Base-by-base conservation (phyloP, 1,139 yeast species). In the Hyphopichia wangnamkhiaoensis region DNA sequence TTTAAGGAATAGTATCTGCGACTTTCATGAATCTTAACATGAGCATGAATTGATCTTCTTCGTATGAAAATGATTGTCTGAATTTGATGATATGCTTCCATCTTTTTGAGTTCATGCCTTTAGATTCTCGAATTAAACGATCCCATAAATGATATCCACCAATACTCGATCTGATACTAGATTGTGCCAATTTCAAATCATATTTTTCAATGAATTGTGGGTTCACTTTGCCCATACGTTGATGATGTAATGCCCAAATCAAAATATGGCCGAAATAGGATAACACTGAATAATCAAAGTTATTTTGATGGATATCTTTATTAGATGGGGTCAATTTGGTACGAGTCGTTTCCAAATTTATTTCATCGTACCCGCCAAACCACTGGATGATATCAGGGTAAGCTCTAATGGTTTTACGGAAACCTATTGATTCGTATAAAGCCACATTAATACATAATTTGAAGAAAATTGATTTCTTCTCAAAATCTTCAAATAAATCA, bases 101-200 rank as follows among this genome's bases (percentile, higher is more conserved):
- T 47, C 77, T 58, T 46, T 70, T 70, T 37, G 71, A 58, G 44
- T 69, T 70, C 55, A 71, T 68, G 7, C 63, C 53, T 23, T 61
- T 55, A 17, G 58, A 51, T 41, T 65, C 66, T 41, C 68, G 61
- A 37, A 59, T 60, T 38, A 71, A 53, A 32, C 67, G 61, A 50
- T 71, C 76, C 77, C 77, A 71, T 38, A 71, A 59, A 47, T 69
- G 71, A 43, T 52, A 58, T 0, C 77, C 77, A n/a, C 77, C 77
- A 24, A 71, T 53, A 26, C 54, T 50, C 9, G 54, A 52, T 40
- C 55, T 54, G 18, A 68, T 52, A 16, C 46, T 44, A 9, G 61
- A 35, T 23, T 60, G 40, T 2, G 41, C 18, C n/a, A 52, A 41
- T 5, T 42, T 45, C 16, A 61, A 39, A 24, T 53, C 60, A 40